phyloP scores from a whole-genome alignment of 768 basidiomycete genomes.

The Podaxis sp. region DNA sequence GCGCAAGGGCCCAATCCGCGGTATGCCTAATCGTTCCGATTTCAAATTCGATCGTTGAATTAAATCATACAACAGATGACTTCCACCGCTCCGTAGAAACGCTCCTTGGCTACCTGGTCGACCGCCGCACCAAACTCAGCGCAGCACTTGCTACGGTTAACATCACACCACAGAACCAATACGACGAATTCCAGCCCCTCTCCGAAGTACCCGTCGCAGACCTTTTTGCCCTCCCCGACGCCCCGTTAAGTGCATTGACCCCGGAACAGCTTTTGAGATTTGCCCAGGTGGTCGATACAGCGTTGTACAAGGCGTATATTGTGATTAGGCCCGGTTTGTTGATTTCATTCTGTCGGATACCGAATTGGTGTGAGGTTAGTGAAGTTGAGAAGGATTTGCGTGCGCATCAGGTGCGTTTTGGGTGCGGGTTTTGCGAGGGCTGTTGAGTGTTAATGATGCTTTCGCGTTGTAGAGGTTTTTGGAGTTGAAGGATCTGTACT shows the following conservation, averaged over 20 bases:
- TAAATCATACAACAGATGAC: conserved; percentile 38
- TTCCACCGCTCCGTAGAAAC: conserved; percentile 77
- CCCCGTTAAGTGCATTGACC: conserved; percentile 63
- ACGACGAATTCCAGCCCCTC: conserved; percentile 63
- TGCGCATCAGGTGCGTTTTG: conserved; percentile 59
- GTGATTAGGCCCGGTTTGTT: conserved; percentile 76
- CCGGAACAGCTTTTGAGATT: conserved; percentile 84
- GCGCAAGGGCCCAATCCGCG: conserved; percentile 29
- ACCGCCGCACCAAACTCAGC: conserved; percentile 81
- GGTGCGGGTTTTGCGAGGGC: neutral
- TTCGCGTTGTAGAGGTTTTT: conserved; percentile 66
- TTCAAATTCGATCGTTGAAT: neutral
- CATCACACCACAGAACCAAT: conserved; percentile 62
- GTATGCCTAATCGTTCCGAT: conserved; percentile 16
- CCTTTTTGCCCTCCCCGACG: conserved; percentile 74
- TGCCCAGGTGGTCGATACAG: conserved; percentile 94
- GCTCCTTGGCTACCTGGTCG: conserved; percentile 82
- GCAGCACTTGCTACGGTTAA: conserved; percentile 69
- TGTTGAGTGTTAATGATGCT: neutral
- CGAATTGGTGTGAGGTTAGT: conserved; percentile 97
- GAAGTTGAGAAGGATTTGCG: conserved; percentile 73
- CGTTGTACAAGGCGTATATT: conserved; percentile 89
- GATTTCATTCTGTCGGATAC: conserved; percentile 81
- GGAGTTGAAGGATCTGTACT: conserved; percentile 87
- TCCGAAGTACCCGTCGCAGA: conserved; percentile 72